Evolutionary conservation across 2,329 filamentous ascomycete species (phyloP).

Genomic region (Neofusicoccum kwambonambiense): DNA sequence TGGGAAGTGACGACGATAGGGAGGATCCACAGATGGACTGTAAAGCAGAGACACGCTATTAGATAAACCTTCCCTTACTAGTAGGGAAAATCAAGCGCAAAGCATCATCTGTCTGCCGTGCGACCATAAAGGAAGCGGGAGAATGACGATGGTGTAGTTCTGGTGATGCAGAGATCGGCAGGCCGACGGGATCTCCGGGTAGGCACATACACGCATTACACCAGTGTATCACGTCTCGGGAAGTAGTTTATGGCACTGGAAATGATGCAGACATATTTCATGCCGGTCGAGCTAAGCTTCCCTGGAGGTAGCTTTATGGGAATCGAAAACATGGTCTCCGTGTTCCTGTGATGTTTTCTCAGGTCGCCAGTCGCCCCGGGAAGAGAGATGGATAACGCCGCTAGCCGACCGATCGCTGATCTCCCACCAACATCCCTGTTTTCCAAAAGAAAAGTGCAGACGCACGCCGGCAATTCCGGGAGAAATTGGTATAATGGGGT

Average conservation of each 20-base stretch:
- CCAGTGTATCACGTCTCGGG: neutral
- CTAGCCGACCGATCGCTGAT: neutral
- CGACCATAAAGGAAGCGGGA: neutral
- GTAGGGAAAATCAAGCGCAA: neutral
- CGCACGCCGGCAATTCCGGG: neutral
- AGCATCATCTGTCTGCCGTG: neutral
- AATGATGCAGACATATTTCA: too few species aligned
- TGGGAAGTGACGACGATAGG: neutral
- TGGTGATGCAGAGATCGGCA: neutral
- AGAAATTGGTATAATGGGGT: neutral
- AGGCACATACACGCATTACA: neutral
- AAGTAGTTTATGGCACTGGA: too few species aligned
- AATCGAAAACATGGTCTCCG: too few species aligned
- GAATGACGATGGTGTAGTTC: neutral
- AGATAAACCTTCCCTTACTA: neutral
- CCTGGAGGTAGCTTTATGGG: too few species aligned
- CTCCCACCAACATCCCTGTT: neutral
- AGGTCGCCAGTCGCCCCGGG: neutral
- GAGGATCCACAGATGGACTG: neutral
- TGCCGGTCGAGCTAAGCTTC: too few species aligned
- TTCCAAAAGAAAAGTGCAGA: neutral
- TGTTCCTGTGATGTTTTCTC: too few species aligned
- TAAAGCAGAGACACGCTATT: neutral
- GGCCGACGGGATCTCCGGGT: neutral
- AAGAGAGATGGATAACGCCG: neutral